A percentile compares a stretch with the other conserved stretches of the same genome.
Evolutionary conservation across 257 asterid genomes (phyloP).

Genomic region (Gynochthodes officinalis): DNA sequence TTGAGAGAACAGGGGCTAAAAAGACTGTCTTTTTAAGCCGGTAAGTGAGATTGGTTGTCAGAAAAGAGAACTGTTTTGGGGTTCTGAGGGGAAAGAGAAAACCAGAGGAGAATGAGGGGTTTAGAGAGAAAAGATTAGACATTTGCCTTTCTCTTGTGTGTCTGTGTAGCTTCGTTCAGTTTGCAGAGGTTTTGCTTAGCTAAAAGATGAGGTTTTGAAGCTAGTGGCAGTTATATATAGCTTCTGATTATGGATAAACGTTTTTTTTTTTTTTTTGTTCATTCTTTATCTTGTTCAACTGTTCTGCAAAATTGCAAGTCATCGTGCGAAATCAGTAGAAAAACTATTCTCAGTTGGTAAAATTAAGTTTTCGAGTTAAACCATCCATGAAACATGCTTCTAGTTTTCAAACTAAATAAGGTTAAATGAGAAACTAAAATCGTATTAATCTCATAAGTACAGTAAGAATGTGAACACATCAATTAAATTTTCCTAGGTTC

Average conservation of each 20-base stretch:
- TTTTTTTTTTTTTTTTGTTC: background rate
- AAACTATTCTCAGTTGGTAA: no score
- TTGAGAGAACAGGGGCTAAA: slow-evolving; percentile 36
- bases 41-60: slow-evolving; percentile 24
- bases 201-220: slow-evolving; percentile 39
- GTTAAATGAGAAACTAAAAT: no score
- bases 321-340: no score
- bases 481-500: no score
- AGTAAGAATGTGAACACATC: no score
- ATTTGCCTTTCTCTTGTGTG: slow-evolving; percentile 19
- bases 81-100: slow-evolving; percentile 23
- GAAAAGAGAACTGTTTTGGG: slow-evolving; percentile 15
- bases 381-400: no score
- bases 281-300: background rate
- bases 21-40: slow-evolving; percentile 36
- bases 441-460: no score
- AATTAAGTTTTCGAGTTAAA: no score
- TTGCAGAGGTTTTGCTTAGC: slow-evolving; percentile 13
- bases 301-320: no score
- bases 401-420: no score
- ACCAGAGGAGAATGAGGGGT: slow-evolving; percentile 34
- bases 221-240: slow-evolving; percentile 21
- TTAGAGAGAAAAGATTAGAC: slow-evolving; percentile 43
- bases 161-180: background rate
- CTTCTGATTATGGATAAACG: slow-evolving; percentile 38